Percentiles rank a stretch among this genome's conserved stretches.
Conservation (phyloP, 306 rosid species). For the Bauhinia variegata region DNA sequence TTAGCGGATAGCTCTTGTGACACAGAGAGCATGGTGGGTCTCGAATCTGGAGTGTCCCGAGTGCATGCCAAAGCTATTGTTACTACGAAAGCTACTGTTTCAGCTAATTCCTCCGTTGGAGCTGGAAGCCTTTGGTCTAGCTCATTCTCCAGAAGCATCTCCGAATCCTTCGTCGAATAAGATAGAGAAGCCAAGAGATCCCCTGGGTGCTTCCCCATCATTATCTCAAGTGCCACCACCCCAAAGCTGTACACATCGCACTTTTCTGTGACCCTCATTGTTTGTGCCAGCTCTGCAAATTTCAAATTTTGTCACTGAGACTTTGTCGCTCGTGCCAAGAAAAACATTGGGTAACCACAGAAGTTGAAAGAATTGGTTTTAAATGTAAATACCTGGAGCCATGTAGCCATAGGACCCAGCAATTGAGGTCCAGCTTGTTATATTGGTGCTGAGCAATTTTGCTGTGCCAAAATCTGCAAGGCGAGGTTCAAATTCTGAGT, state of each 20-base stretch:
- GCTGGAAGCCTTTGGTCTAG: conserved; percentile 63
- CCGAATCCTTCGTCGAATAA: conserved; percentile 32
- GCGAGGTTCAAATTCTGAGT: conserved; percentile 59
- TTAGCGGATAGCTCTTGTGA: conserved; percentile 59
- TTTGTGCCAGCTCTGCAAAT: conserved; percentile 66
- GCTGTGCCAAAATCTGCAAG: conserved; percentile 80
- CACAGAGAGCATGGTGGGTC: conserved; percentile 70
- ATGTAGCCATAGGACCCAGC: conserved; percentile 83
- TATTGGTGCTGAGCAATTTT: conserved; percentile 49
- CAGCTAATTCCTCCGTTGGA: conserved; percentile 49
- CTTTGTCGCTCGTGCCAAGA: background rate
- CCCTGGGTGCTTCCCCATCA: conserved; percentile 76
- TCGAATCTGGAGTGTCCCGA: conserved; percentile 47
- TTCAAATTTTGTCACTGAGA: background rate
- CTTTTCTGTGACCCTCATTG: conserved; percentile 60
- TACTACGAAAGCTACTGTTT: conserved; percentile 48
- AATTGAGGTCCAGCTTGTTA: conserved; percentile 59
- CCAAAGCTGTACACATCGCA: conserved; percentile 75
- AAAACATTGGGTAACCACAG: too few relatives aligned
- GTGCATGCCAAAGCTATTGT: conserved; percentile 60
- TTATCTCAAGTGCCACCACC: conserved; percentile 58
- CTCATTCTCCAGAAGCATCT: conserved; percentile 54
- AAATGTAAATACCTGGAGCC: conserved; percentile 66
- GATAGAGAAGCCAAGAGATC: conserved; percentile 45
- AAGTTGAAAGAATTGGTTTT: background rate